Evolutionary conservation across 192 early-diverging fungal species (phyloP), one percentile per base, ranked within the genome.

Genomic region (Coemansia reversa): DNA sequence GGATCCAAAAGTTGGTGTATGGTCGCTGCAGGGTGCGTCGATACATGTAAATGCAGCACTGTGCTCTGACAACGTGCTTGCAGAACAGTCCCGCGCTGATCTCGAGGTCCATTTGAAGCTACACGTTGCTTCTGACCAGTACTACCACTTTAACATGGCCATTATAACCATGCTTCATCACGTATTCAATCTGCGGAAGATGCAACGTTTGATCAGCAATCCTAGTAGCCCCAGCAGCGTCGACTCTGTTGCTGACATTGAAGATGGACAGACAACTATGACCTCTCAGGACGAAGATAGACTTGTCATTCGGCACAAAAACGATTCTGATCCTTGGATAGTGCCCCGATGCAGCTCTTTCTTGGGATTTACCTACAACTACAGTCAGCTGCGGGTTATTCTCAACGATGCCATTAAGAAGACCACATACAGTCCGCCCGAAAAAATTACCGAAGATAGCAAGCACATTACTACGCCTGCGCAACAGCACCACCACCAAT

Each of bases 61-160:
- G 25, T 63, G 64, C 35, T 61, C 66, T 47, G 74, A 81, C 45
- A 70, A 64, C 60, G 33, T 45, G 0, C 25, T 73, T 0, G 74
- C 74, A 7, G 79, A 75, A 65, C 79, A 73, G 60, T 72, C 74
- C n/a, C 74, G 74, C 42, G 58, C 64, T 24, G 79, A 81, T 33
- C 67, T 81, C 5, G 79, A 81, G 45, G 71, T 74, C 2, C 79
- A 81, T 28, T 50, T 81, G 47, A 76, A 70, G 47, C 63, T 81
- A 35, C 79, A 81, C 35, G 74, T 81, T 20, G 70, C 70, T 14
- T 69, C 79, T 16, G 79, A 76, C 63, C 66, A 81, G 67, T 76
- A 73, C 61, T 81, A 81, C 60, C 74, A 81, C 58, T 81, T 76
- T 55, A 81, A 81, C 64, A 81, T 81, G 79, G 74, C 73, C 20